These are phyloP conservation scores for Phaffomyces thermotolerans DNA, from an alignment of 805 yeast genomes.

Conservation along the genomic window DNA sequence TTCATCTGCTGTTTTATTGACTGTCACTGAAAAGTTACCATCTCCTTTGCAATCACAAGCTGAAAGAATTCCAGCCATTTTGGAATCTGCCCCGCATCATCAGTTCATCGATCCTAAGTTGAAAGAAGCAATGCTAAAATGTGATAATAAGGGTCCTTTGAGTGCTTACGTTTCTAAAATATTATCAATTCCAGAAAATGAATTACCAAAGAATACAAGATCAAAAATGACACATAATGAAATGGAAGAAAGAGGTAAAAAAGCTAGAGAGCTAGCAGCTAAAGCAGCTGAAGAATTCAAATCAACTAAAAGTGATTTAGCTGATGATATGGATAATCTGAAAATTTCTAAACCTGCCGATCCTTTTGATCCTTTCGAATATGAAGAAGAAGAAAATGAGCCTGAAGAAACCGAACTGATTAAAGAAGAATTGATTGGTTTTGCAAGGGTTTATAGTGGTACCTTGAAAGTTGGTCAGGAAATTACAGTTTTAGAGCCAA, in stretches of 20 bases:
- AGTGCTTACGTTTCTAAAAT: conserved; percentile 86
- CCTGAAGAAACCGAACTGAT: conserved; percentile 33
- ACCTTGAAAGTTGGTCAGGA: conserved; percentile 67
- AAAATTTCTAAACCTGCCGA: conserved; percentile 25
- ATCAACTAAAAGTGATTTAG: conserved; percentile 8
- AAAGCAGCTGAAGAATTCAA: conserved; percentile 56
- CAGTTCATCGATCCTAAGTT: conserved; percentile 42
- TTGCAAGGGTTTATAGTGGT: conserved; percentile 87
- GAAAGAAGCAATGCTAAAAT: conserved; percentile 49
- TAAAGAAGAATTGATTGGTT: conserved; percentile 73
- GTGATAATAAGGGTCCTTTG: conserved; percentile 60
- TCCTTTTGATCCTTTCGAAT: conserved; percentile 36
- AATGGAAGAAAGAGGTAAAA: conserved; percentile 51
- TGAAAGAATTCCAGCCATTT: conserved; percentile 58
- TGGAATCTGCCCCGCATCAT: conserved; percentile 50
- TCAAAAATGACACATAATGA: conserved; percentile 44
- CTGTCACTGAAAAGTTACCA: conserved; percentile 80
- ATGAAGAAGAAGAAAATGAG: conserved; percentile 46
- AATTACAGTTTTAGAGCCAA: conserved; percentile 76
- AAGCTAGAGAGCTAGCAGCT: conserved; percentile 59
- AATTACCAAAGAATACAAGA: conserved; percentile 53
- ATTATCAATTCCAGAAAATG: conserved; percentile 75
- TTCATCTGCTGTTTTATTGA: conserved; percentile 73
- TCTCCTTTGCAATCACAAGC: conserved; percentile 75
- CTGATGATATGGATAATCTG: conserved; percentile 15